A percentile compares a stretch with the other conserved stretches of the same genome.
Conservation (phyloP, 2,329 filamentous ascomycete species). For the Arthroderma sp. region DNA sequence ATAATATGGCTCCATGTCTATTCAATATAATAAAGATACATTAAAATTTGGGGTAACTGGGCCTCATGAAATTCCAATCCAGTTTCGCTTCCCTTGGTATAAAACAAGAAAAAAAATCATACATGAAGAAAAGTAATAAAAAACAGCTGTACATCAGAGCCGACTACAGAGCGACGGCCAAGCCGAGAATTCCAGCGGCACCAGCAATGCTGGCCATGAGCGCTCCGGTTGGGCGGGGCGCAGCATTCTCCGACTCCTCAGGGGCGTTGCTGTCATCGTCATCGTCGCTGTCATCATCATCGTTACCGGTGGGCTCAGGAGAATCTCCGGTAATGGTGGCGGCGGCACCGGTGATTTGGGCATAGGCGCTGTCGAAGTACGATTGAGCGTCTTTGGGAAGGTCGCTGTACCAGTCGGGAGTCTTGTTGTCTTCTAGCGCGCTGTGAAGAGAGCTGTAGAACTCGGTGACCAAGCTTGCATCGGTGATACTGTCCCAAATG, state of each 20-base stretch:
- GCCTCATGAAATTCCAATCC: not conserved
- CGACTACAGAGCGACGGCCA: slow-evolving; percentile 11
- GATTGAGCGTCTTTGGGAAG: slow-evolving; percentile 8
- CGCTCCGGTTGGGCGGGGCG: slow-evolving; percentile 7
- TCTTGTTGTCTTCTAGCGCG: slow-evolving; percentile 8
- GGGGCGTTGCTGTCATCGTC: not conserved
- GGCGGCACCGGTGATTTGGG: slow-evolving; percentile 26
- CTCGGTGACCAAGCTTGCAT: slow-evolving; percentile 1
- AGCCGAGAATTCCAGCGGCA: slow-evolving; percentile 12
- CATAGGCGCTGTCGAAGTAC: slow-evolving; percentile 5
- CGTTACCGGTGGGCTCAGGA: not conserved
- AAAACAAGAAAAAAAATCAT: not conserved
- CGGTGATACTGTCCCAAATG: slow-evolving; percentile 4
- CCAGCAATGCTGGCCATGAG: slow-evolving; percentile 10
- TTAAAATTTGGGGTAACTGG: too few species aligned
- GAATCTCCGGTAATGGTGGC: not conserved
- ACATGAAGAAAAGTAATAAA: not conserved
- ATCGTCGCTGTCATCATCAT: not conserved
- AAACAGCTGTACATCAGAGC: not conserved
- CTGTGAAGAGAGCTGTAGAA: slow-evolving; percentile 8
- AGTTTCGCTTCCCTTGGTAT: not conserved
- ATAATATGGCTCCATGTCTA: too few species aligned
- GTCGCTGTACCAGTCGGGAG: slow-evolving; percentile 10
- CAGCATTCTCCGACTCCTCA: slow-evolving; percentile 3
- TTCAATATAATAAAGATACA: too few species aligned